Percentiles rank a stretch among this genome's conserved stretches.
Conservation (phyloP, 345 rosid genomes). For the Camelina neglecta region DNA sequence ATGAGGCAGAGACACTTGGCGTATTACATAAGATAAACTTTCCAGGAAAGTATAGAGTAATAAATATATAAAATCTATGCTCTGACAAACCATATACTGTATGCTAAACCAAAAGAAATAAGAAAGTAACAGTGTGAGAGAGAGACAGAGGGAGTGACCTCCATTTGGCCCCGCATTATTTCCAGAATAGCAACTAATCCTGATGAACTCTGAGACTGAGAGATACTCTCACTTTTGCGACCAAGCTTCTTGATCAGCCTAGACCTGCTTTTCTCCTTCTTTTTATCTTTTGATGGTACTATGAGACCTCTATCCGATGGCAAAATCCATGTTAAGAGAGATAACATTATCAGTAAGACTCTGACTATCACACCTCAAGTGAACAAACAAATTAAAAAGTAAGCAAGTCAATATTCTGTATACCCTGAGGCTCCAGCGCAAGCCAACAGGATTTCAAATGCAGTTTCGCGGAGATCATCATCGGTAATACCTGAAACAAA, state of each 20-base stretch:
- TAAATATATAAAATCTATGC: constrained; percentile 9
- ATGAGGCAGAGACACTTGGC: constrained; percentile 18
- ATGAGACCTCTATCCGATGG: constrained; percentile 72
- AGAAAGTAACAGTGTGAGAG: constrained; percentile 24
- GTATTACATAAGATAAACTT: constrained; percentile 15
- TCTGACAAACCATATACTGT: constrained; percentile 10
- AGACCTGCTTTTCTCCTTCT: constrained; percentile 78
- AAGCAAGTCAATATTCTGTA: constrained; percentile 30
- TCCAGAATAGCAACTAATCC: constrained; percentile 87
- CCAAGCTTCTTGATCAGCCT: constrained; percentile 94
- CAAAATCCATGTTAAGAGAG: constrained; percentile 23
- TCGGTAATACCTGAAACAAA: constrained; percentile 71
- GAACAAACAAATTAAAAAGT: constrained; percentile 27
- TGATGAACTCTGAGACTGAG: constrained; percentile 66
- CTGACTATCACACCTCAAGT: constrained; percentile 1
- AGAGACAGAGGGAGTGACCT: constrained; percentile 56
- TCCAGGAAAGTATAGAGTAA: neutral
- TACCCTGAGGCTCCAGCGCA: constrained; percentile 99
- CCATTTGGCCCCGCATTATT: constrained; percentile 93
- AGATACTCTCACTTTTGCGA: constrained; percentile 65
- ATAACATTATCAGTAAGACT: constrained; percentile 1
- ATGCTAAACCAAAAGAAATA: constrained; percentile 14
- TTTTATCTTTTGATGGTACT: constrained; percentile 89
- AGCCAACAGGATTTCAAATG: constrained; percentile 90
- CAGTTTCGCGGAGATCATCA: constrained; percentile 95